These are phyloP conservation scores for Clavispora santaluciae DNA, from an alignment of 805 yeast genomes.

Conservation along the genomic window DNA sequence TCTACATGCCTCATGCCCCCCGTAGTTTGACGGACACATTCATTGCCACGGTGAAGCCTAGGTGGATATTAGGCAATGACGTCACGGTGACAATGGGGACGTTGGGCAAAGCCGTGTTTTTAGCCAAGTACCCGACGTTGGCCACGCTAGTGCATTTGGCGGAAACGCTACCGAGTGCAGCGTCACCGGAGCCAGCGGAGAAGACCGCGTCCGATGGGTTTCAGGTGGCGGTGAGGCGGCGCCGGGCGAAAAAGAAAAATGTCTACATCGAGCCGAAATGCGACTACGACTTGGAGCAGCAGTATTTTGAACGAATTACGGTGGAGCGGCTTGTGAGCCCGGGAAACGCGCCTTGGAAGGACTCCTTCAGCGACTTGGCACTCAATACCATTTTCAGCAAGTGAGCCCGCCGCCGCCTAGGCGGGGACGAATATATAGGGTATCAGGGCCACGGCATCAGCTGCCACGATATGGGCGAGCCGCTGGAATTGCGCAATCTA, in stretches of 20 bases:
- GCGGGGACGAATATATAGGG: not conserved
- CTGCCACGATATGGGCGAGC: no score
- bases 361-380: constrained; percentile 17
- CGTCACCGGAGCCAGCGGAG: not conserved
- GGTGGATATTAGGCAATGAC: constrained; percentile 47
- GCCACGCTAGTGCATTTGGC: constrained; percentile 33
- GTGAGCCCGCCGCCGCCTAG: not conserved
- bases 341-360: constrained; percentile 21
- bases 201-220: constrained; percentile 17
- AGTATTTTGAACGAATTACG: constrained; percentile 27
- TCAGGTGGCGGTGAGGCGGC: constrained; percentile 11
- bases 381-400: constrained; percentile 6
- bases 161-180: not conserved
- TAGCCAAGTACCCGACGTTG: constrained; percentile 39
- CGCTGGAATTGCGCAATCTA: no score
- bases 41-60: constrained; percentile 29
- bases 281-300: constrained; percentile 23
- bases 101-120: constrained; percentile 38
- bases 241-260: constrained; percentile 19
- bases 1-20: constrained; percentile 76
- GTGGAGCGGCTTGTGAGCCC: constrained; percentile 18
- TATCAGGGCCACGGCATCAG: no score
- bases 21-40: constrained; percentile 45
- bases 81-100: constrained; percentile 51
- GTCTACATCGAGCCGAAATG: constrained; percentile 27